Evolutionary conservation across 2,329 filamentous ascomycete species (phyloP).

Genomic region (Venturiaceae sp.): DNA sequence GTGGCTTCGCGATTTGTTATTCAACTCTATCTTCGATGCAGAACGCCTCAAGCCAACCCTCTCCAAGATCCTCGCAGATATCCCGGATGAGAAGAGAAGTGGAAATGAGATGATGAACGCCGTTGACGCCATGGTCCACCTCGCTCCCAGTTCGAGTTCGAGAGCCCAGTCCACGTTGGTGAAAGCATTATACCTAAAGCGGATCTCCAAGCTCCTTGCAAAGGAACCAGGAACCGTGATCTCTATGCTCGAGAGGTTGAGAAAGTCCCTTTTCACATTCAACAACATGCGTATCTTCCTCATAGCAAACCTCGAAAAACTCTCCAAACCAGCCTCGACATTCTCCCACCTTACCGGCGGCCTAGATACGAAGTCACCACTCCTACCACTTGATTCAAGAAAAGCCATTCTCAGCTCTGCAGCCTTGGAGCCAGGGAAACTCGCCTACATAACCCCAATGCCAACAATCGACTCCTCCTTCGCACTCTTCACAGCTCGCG

Average conservation of each 20-base stretch:
- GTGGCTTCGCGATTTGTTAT: slow-evolving; percentile 81
- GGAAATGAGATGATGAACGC: slow-evolving; percentile 57
- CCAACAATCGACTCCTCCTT: slow-evolving; percentile 88
- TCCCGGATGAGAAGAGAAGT: slow-evolving; percentile 84
- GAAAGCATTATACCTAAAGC: slow-evolving; percentile 77
- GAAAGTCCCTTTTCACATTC: slow-evolving; percentile 67
- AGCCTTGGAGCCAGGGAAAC: slow-evolving; percentile 63
- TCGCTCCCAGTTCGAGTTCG: slow-evolving; percentile 63
- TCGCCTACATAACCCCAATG: slow-evolving; percentile 79
- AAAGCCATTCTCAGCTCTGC: slow-evolving; percentile 63
- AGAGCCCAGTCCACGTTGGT: slow-evolving; percentile 76
- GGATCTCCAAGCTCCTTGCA: slow-evolving; percentile 70
- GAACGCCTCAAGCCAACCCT: slow-evolving; percentile 52
- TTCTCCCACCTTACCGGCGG: slow-evolving; percentile 59
- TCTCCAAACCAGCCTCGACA: slow-evolving; percentile 64
- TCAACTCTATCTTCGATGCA: slow-evolving; percentile 79
- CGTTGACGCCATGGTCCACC: slow-evolving; percentile 68
- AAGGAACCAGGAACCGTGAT: slow-evolving; percentile 69
- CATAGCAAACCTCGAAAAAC: slow-evolving; percentile 66
- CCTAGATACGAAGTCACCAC: slow-evolving; percentile 42
- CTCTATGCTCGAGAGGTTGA: slow-evolving; percentile 65
- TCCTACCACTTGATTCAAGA: slow-evolving; percentile 59
- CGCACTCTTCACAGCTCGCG: slow-evolving; percentile 63
- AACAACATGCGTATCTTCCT: slow-evolving; percentile 81
- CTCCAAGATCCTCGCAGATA: slow-evolving; percentile 78